phyloP scores from a whole-genome alignment of 2,329 filamentous ascomycete species.

The Calonectria multiphialidica region DNA sequence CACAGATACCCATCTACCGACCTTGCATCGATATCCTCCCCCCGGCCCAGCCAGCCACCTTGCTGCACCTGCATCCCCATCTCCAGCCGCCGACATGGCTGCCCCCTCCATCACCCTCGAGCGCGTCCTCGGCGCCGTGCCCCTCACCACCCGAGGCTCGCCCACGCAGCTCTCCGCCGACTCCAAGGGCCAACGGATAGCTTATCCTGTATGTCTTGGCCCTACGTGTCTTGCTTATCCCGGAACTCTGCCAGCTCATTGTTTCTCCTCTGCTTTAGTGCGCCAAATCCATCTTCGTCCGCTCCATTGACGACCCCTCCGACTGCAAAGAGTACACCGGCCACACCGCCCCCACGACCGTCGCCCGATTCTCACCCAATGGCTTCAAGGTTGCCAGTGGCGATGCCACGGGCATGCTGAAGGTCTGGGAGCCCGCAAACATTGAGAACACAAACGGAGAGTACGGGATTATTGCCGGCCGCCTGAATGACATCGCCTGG shows the following conservation, averaged over 20 bases:
- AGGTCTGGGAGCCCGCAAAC: slow-evolving; percentile 93
- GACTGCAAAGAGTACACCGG: slow-evolving; percentile 90
- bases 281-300: slow-evolving; percentile 96
- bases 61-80: background rate
- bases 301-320: slow-evolving; percentile 91
- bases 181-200: slow-evolving; percentile 89
- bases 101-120: slow-evolving; percentile 66
- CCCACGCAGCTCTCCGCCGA: slow-evolving; percentile 91
- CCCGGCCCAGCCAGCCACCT: background rate
- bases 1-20: background rate
- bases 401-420: slow-evolving; percentile 85
- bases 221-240: background rate
- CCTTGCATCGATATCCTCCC: background rate
- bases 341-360: slow-evolving; percentile 89
- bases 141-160: slow-evolving; percentile 85
- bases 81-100: slow-evolving; percentile 44
- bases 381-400: slow-evolving; percentile 96
- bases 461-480: slow-evolving; percentile 93
- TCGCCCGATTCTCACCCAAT: slow-evolving; percentile 93
- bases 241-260: background rate
- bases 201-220: slow-evolving; percentile 80
- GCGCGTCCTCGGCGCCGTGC: slow-evolving; percentile 86
- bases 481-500: slow-evolving; percentile 97
- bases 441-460: slow-evolving; percentile 90
- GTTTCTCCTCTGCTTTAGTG: slow-evolving; percentile 66